Evolutionary conservation across 176 grass and related monocot species (phyloP).

Genomic region (Hsuehochloa calcarea): DNA sequence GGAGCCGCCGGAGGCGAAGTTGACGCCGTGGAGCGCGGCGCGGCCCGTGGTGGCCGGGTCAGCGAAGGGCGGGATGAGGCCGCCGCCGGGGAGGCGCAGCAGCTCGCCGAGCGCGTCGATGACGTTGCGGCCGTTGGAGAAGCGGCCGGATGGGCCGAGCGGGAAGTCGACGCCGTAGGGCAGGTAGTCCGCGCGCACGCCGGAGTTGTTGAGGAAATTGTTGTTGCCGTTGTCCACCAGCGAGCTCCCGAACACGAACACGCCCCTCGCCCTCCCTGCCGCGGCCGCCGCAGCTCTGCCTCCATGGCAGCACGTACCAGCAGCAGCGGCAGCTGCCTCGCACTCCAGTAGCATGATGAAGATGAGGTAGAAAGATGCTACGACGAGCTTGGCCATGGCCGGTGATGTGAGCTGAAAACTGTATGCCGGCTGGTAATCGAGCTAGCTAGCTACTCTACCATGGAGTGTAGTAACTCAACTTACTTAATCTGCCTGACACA

Average conservation of each 20-base stretch:
- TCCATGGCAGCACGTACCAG: neutral
- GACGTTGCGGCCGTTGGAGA: slow-evolving; percentile 72
- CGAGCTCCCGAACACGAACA: slow-evolving; percentile 86
- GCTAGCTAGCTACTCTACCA: neutral
- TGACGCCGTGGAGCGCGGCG: slow-evolving; percentile 44
- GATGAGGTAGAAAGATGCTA: neutral
- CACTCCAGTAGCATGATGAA: slow-evolving; percentile 10
- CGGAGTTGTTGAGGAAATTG: slow-evolving; percentile 53
- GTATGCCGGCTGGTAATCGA: neutral
- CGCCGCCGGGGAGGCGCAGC: slow-evolving; percentile 35
- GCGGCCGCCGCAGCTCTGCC: neutral
- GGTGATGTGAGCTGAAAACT: neutral
- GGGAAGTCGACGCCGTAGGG: slow-evolving; percentile 82
- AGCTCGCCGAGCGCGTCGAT: slow-evolving; percentile 66
- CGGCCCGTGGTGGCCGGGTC: slow-evolving; percentile 44
- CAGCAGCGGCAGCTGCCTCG: neutral
- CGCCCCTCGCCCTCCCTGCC: neutral
- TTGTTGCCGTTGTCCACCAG: slow-evolving; percentile 81
- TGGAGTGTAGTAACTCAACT: neutral
- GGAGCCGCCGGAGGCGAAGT: slow-evolving; percentile 76
- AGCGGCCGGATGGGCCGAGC: slow-evolving; percentile 55
- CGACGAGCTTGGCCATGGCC: slow-evolving; percentile 29
- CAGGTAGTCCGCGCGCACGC: slow-evolving; percentile 62
- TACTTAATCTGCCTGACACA: neutral
- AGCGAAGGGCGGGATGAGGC: slow-evolving; percentile 53